Base-by-base conservation (phyloP, 2,329 filamentous ascomycete genomes). In the Cryphonectria parasitica region DNA sequence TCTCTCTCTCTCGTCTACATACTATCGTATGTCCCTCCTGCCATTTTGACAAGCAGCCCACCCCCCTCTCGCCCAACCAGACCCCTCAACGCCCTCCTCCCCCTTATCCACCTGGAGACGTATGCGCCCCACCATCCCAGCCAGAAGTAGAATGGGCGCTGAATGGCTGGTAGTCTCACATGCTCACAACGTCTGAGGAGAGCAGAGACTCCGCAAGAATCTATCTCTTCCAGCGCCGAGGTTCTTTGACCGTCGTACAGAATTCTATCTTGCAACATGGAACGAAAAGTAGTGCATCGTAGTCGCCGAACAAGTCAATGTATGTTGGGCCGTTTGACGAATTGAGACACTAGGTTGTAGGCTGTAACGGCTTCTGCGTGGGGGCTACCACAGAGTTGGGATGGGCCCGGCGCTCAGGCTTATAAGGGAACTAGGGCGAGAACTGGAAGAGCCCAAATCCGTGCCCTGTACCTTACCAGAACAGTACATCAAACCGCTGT, bases 381-480 rank as follows among this genome's bases (percentile, higher is more conserved):
- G 68, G 45, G 68, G 34, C 39, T 70, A 70, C 68, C 68, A 58
- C 45, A 58, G 64, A 45, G 41, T 61, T 70, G 68, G 68, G 64
- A 62, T 62, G 54, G 61, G 61, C 28, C 58, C 52, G 25, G 25
- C 54, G 54, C 54, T 31, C 54, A 31, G 25, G 28, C 54, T 58
- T 28, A 25, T 17, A 58, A 28, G 25, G 54, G 25, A 31, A 13
- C 54, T 31, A 28, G 54, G 25, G 54, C 25, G 11, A 6, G 22
- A 13, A 19, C 45, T 49, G 45, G 45, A 49, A 49, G 45, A 49
- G 45, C 43, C 45, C 43, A 65, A 25, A 19, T 5, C 39, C 34
- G 25, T 22, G 25, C 22, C 11, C 31, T 52, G 45, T 66, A 39
- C 7, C 8, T 39, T 54, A 66, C 43, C 39, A 65, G 15, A 11